Evolutionary conservation across 192 early-diverging fungal species (phyloP), one percentile per base, ranked within the genome.

Genomic region (Phlyctochytrium bullatum): DNA sequence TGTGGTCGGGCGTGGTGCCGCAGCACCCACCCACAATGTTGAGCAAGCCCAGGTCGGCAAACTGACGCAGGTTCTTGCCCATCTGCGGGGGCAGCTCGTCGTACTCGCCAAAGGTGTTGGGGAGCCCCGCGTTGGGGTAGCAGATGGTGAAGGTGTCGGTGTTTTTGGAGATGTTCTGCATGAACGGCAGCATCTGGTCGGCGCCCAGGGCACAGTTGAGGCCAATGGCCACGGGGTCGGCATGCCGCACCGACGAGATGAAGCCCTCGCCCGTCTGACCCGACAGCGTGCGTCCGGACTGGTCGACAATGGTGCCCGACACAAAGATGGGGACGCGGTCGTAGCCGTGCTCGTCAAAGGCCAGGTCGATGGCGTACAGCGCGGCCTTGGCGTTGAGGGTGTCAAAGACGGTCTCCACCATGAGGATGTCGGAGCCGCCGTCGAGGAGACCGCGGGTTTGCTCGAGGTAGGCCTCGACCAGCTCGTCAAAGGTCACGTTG

Each of bases 21-120:
- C 96, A 98, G 84, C 96, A 98, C 36, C 96, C 96, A 59, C 96
- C 96, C 27, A 98, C 78, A 80, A 98, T 95, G 72, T 94, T 96
- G 47, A 98, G 81, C 27, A 98, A 80, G n/a, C 94, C 94, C 32
- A 94, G 91, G 58, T 87, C 83, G 24, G 96, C 96, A 83, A 98
- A 98, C 4, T 83, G 86, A 52, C 82, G 81, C 36, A 98, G 90
- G 59, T 91, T 85, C 36, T 83, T 83, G 3, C 91, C 92, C 96
- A 98, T 98, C 50, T 79, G 74, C 51, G 80, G 89, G 25, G 94
- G 91, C 20, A 82, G 82, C 78, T 98, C 91, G 68, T 98, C 96
- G 74, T 98, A 98, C 67, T 92, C 93, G 73, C 96, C 94, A 80
- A 98, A 94, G 3, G 96, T 93, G 76, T 98, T 98, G 65, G 95